A percentile compares a stretch with the other conserved stretches of the same genome.
These are phyloP conservation scores for Silene coronaria DNA, from an alignment of 179 eudicot genomes.

Conservation along the genomic window DNA sequence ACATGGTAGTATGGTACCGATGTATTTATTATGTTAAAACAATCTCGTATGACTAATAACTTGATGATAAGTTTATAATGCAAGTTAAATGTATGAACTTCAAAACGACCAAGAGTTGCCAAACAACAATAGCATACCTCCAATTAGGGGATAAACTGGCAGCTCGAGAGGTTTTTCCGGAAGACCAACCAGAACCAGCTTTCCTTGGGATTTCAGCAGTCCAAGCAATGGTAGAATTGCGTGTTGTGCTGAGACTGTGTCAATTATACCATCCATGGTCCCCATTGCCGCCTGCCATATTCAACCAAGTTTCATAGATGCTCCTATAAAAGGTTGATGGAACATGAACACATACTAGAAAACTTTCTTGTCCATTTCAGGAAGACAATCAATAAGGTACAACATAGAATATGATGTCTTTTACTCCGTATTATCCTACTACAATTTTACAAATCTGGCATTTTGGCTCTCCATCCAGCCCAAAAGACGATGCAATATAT, in stretches of 20 bases:
- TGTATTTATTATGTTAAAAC: too few relatives aligned
- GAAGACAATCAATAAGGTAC: too few relatives aligned
- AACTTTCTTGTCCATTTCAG: too few relatives aligned
- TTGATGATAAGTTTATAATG: too few relatives aligned
- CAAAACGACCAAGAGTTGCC: not conserved
- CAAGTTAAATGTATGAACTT: not conserved
- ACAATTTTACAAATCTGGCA: too few relatives aligned
- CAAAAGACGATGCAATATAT: too few relatives aligned
- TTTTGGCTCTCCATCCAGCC: too few relatives aligned
- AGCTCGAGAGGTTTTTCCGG: constrained; percentile 31
- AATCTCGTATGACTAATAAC: too few relatives aligned
- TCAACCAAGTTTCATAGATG: not conserved
- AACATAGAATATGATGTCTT: too few relatives aligned
- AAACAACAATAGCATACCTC: constrained; percentile 9
- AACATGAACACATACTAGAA: not conserved
- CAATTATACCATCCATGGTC: constrained; percentile 29
- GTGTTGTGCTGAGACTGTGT: constrained; percentile 30
- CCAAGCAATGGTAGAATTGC: constrained; percentile 23
- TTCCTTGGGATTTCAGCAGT: constrained; percentile 31
- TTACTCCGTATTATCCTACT: too few relatives aligned
- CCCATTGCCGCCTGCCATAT: constrained; percentile 20
- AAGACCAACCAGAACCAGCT: constrained; percentile 31
- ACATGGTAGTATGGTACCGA: not conserved
- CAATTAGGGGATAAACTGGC: constrained; percentile 21
- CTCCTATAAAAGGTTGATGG: not conserved